Evolutionary conservation across 2,329 filamentous ascomycete species (phyloP), one percentile per base, ranked within the genome.

Genomic region (Xylariales sp.): DNA sequence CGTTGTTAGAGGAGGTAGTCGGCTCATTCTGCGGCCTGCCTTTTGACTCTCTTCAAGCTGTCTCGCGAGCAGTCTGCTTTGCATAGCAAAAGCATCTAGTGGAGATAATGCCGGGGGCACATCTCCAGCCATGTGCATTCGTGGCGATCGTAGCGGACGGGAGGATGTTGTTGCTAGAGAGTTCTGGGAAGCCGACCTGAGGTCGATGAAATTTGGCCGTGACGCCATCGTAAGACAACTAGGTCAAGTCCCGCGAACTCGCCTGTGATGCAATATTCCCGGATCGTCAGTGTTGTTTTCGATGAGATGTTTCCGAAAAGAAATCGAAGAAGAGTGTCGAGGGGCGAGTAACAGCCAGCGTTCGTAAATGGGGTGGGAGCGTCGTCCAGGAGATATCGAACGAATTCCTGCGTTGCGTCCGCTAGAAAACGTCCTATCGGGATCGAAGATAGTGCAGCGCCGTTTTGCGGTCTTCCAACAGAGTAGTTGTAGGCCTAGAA

Each of bases 1-100:
- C 25, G 88, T 84, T 15, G 87, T 88, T 42, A 90, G 70, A 6
- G 89, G 88, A 4, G 90, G 88, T 29, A 97, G 67, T 29, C 91
- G 78, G 64, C 90, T 96, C 64, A 96, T 77, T 41, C 90, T 79
- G 47, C 82, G 80, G 34, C 87, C 89, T 45, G 78, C 76, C 55
- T 78, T 81, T 54, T 79, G 76, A 46, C 78, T 83, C 50, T 93
- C 83, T 60, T 95, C 84, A 44, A 98, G 78, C 62, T 95, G 85
- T 63, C 81, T 86, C 27, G 89, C 89, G 36, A 98, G 76, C 51
- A 94, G 68, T 41, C 91, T 83, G 52, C 90, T 94, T 57, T 97
- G 91, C 45, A 91, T 75, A 16, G 91, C 91, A 58, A 98, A 94
- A 33, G 91, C 91, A 72, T 98, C 93, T 47, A 98, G 76, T 10